Percentiles rank a stretch among this genome's conserved stretches.
Conservation (phyloP, 2,329 filamentous ascomycete genomes). For the Corinectria fuckeliana region DNA sequence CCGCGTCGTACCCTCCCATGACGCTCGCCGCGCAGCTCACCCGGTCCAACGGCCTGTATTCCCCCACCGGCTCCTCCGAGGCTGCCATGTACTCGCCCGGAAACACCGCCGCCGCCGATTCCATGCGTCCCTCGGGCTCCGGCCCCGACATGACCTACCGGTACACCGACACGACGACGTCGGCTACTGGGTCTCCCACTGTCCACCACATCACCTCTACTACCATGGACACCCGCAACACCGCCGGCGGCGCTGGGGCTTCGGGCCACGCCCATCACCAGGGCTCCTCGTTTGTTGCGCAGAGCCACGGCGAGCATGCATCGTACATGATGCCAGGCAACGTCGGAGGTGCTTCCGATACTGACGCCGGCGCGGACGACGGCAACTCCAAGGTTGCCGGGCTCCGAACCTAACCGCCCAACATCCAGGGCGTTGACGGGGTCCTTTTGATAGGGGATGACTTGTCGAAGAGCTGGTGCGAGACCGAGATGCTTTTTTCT, state of each 20-base stretch:
- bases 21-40: constrained; percentile 24
- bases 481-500: background rate
- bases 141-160: constrained; percentile 40
- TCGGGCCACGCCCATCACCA: constrained; percentile 20
- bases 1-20: constrained; percentile 28
- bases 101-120: background rate
- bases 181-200: constrained; percentile 19
- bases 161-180: constrained; percentile 40
- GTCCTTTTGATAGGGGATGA: background rate
- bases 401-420: constrained; percentile 21
- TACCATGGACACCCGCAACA: background rate
- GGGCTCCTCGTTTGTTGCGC: background rate
- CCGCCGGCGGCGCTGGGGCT: constrained; percentile 12
- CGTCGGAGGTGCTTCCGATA: constrained; percentile 11
- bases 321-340: constrained; percentile 32
- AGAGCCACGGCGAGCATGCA: constrained; percentile 12
- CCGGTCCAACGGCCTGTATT: constrained; percentile 29
- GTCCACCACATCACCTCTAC: background rate
- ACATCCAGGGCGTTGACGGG: background rate
- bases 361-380: background rate
- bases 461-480: background rate
- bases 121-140: constrained; percentile 9
- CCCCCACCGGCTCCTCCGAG: constrained; percentile 25
- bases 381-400: constrained; percentile 31
- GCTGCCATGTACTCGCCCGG: constrained; percentile 16